A percentile compares a stretch with the other conserved stretches of the same genome.
phyloP scores from a whole-genome alignment of 331 rosid species.

The Malus hybrid region DNA sequence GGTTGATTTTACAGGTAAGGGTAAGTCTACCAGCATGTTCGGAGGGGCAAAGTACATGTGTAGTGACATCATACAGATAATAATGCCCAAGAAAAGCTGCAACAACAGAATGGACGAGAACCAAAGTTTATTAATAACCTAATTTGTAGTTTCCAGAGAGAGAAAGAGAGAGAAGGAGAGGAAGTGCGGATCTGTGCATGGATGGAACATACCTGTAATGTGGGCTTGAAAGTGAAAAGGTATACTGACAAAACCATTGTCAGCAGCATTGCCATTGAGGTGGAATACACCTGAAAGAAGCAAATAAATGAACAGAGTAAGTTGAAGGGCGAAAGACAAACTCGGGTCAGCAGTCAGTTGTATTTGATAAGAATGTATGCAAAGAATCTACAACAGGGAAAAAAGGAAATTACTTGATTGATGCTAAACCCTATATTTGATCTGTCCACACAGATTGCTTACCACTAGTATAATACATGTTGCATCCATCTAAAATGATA shows the following conservation, averaged over 20 bases:
- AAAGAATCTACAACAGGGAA: background rate
- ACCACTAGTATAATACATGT: background rate
- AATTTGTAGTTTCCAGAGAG: background rate
- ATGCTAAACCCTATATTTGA: background rate
- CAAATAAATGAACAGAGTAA: background rate
- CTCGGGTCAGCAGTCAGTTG: background rate
- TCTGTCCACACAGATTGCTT: background rate
- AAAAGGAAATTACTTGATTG: background rate
- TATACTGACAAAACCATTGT: conserved; percentile 70
- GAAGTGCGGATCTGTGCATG: background rate
- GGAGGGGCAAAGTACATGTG: conserved; percentile 98
- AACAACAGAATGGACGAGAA: conserved; percentile 14
- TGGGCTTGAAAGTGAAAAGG: conserved; percentile 85
- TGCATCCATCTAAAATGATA: background rate
- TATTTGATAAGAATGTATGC: background rate
- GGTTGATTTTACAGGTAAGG: conserved; percentile 52
- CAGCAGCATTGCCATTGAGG: conserved; percentile 91
- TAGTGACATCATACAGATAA: conserved; percentile 90
- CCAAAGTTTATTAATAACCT: conserved; percentile 1
- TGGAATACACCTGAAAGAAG: conserved; percentile 46
- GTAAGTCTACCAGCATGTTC: conserved; percentile 63
- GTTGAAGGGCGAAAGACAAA: conserved; percentile 1
- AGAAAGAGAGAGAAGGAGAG: background rate
- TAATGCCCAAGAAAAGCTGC: conserved; percentile 91
- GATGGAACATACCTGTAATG: conserved; percentile 59